Evolutionary conservation across 306 rosid genomes (phyloP).

Genomic region (Rosa multiflora): DNA sequence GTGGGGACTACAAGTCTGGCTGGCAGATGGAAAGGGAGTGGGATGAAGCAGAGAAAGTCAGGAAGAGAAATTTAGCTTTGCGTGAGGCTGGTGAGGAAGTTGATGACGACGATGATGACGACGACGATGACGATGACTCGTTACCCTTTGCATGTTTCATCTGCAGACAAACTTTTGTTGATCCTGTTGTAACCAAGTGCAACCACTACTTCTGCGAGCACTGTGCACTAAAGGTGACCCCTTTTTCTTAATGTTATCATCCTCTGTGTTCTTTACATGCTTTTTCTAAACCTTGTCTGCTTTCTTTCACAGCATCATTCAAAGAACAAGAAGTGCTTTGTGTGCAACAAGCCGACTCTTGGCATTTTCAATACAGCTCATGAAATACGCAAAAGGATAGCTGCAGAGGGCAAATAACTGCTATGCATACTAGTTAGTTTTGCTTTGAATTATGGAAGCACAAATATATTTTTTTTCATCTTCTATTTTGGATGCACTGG

Average conservation of each 20-base stretch:
- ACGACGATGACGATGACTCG: slow-evolving; percentile 33
- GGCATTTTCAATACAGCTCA: slow-evolving; percentile 54
- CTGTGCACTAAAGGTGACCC: slow-evolving; percentile 71
- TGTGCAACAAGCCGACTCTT: slow-evolving; percentile 82
- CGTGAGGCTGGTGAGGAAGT: slow-evolving; percentile 42
- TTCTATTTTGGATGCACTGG: background rate
- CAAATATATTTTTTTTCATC: no score
- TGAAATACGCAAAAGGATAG: slow-evolving; percentile 65
- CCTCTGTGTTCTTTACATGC: background rate
- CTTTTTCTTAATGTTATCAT: background rate
- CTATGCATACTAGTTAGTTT: background rate
- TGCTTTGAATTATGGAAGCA: background rate
- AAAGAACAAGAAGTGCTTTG: slow-evolving; percentile 88
- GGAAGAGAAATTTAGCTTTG: slow-evolving; percentile 72
- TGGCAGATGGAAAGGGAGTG: slow-evolving; percentile 95
- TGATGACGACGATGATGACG: slow-evolving; percentile 22
- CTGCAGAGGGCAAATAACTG: slow-evolving; percentile 45
- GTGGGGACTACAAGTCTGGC: slow-evolving; percentile 93
- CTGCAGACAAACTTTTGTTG: slow-evolving; percentile 78
- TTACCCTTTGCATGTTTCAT: slow-evolving; percentile 85
- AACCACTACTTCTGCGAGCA: slow-evolving; percentile 86
- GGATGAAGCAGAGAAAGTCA: slow-evolving; percentile 84
- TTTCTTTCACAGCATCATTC: slow-evolving; percentile 64
- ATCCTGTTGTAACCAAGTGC: slow-evolving; percentile 81
- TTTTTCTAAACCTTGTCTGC: background rate